These are phyloP conservation scores for Myxozyma geophila DNA, from an alignment of 805 yeast genomes.

Conservation along the genomic window DNA sequence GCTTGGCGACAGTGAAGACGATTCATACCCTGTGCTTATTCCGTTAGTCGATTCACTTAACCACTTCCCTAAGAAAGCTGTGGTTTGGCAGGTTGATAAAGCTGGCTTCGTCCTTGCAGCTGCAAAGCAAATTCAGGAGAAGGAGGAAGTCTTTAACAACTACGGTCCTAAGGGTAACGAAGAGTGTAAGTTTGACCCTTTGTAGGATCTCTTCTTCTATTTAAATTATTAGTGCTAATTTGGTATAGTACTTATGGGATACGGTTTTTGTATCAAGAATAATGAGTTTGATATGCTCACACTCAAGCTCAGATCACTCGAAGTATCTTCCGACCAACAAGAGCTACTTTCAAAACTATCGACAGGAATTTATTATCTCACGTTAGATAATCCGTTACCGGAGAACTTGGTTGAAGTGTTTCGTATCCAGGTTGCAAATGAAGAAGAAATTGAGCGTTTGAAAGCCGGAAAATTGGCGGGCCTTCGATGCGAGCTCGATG, in stretches of 20 bases:
- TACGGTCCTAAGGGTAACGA: conserved; percentile 90
- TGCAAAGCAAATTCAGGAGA: conserved; percentile 38
- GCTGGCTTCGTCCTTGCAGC: conserved; percentile 50
- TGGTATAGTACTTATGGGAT: conserved; percentile 62
- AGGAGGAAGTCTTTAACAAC: conserved; percentile 69
- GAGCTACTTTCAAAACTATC: neutral
- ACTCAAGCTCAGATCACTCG: conserved; percentile 52
- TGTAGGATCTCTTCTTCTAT: neutral
- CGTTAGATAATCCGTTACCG: conserved; percentile 19
- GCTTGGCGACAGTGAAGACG: conserved; percentile 44
- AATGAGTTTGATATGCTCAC: conserved; percentile 64
- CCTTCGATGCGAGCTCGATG: conserved; percentile 19
- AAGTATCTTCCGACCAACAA: neutral
- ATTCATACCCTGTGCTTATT: conserved; percentile 62
- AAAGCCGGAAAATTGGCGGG: neutral
- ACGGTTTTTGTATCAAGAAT: conserved; percentile 70
- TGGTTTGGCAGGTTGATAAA: conserved; percentile 59
- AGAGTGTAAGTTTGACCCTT: conserved; percentile 48
- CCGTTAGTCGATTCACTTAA: conserved; percentile 83
- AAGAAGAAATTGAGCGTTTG: neutral
- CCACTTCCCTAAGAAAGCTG: conserved; percentile 65
- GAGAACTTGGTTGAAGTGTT: conserved; percentile 7
- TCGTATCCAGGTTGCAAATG: conserved; percentile 18
- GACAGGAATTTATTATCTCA: conserved; percentile 7
- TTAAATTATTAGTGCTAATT: neutral